phyloP scores from a whole-genome alignment of 805 yeast species.

The Blastobotrys peoriensis region DNA sequence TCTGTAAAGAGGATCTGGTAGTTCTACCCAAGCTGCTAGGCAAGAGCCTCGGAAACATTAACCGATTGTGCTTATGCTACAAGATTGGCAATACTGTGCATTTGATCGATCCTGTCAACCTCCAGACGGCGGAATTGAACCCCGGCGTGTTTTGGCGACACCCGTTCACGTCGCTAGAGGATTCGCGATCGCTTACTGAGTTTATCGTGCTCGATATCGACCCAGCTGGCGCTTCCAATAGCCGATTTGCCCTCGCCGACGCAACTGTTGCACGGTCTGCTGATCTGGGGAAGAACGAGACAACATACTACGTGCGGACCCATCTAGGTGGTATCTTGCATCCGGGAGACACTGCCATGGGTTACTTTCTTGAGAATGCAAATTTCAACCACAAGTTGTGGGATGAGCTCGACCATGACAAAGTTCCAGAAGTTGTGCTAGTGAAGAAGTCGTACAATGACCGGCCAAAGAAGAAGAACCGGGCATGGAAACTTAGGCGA shows the following conservation, averaged over 20 bases:
- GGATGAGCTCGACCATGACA: slow-evolving; percentile 59
- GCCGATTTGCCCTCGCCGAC: slow-evolving; percentile 81
- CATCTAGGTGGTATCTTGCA: slow-evolving; percentile 93
- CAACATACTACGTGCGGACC: slow-evolving; percentile 75
- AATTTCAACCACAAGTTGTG: slow-evolving; percentile 85
- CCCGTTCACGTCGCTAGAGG: slow-evolving; percentile 73
- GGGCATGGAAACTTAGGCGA: slow-evolving; percentile 57
- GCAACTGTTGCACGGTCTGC: slow-evolving; percentile 82
- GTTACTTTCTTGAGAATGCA: slow-evolving; percentile 78
- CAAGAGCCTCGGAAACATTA: slow-evolving; percentile 70
- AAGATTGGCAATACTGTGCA: slow-evolving; percentile 79
- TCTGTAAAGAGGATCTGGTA: slow-evolving; percentile 94
- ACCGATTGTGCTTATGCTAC: slow-evolving; percentile 77
- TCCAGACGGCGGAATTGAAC: slow-evolving; percentile 69
- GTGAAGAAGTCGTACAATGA: slow-evolving; percentile 40
- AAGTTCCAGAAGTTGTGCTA: slow-evolving; percentile 76
- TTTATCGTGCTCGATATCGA: slow-evolving; percentile 91
- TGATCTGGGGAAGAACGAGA: slow-evolving; percentile 83
- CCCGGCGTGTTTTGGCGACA: slow-evolving; percentile 73
- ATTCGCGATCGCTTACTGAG: slow-evolving; percentile 65
- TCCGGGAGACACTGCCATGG: slow-evolving; percentile 94
- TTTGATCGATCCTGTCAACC: slow-evolving; percentile 76
- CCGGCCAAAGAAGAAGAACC: slow-evolving; percentile 5
- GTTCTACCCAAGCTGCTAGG: slow-evolving; percentile 87
- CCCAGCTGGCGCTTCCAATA: slow-evolving; percentile 51